phyloP scores from a whole-genome alignment of 1,284 basidiomycete species.

The Leccinum solheimii region DNA sequence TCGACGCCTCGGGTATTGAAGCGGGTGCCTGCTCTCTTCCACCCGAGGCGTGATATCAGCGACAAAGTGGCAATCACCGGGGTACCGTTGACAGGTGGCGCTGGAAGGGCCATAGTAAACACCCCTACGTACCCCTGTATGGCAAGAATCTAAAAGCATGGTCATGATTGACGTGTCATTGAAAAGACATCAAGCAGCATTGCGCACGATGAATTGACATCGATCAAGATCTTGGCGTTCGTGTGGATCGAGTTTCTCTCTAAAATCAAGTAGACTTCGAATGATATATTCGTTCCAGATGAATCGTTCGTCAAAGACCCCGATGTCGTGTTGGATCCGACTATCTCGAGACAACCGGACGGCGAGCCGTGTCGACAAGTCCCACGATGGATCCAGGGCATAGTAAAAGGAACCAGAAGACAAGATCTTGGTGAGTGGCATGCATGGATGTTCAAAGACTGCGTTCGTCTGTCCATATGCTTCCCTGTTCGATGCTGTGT shows the following conservation, averaged over 20 bases:
- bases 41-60: constrained; percentile 85
- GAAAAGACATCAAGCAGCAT: constrained; percentile 31
- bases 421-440: constrained; percentile 88
- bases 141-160: constrained; percentile 62
- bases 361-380: constrained; percentile 81
- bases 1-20: constrained; percentile 98
- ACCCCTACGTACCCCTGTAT: constrained; percentile 92
- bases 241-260: constrained; percentile 66
- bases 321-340: constrained; percentile 52
- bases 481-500: constrained; percentile 49
- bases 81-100: constrained; percentile 68
- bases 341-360: constrained; percentile 60
- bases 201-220: constrained; percentile 78
- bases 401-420: constrained; percentile 95
- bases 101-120: constrained; percentile 68
- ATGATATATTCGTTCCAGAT: constrained; percentile 88
- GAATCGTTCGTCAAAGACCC: constrained; percentile 77
- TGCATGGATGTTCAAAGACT: constrained; percentile 86
- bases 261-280: constrained; percentile 77
- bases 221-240: constrained; percentile 73
- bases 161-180: constrained; percentile 16
- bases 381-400: constrained; percentile 80
- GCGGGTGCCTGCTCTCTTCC: constrained; percentile 94
- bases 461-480: constrained; percentile 44
- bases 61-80: constrained; percentile 71